Base-by-base conservation (phyloP, 2,329 filamentous ascomycete species). In the Ophiostoma sp. region DNA sequence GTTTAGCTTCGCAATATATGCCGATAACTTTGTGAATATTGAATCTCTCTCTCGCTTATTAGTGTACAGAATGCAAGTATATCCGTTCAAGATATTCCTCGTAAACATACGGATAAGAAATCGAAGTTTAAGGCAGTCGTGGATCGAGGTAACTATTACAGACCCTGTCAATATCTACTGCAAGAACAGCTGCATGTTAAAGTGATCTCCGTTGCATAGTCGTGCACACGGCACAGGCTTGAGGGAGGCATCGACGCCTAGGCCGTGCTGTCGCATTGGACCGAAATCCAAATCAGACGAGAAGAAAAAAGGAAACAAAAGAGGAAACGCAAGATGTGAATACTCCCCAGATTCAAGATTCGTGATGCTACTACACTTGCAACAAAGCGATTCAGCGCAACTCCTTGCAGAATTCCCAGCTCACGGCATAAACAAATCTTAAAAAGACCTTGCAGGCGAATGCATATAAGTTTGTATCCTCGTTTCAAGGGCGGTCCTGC, bases 121-220 rank as follows among this genome's bases (percentile, higher is more conserved):
- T n/a, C n/a, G n/a, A n/a, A n/a, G n/a, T n/a, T n/a, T n/a, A n/a
- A n/a, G n/a, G n/a, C n/a, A n/a, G n/a, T n/a, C n/a, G n/a, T n/a
- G n/a, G n/a, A n/a, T n/a, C n/a, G n/a, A n/a, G n/a, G n/a, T n/a
- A n/a, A 48, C 44, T 48, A 48, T n/a, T 48, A 48, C 2, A 48
- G 48, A 57, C 52, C 52, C 52, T 57, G 52, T 57, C 52, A 27
- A 57, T 57, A 27, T 7, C 17, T 8, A 48, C 39, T 64, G 23
- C 23, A 23, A 33, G 8, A 27, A 17, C 33, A 17, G 20, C 57
- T 35, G 27, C 36, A 48, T 68, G 39, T 54, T 39, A 41, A 39
- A 68, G 13, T 68, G 69, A 69, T 69, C 68, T 64, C 64, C 68
- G 48, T 35, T 60, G 68, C 68, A 69, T 69, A 44, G 68, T 41